phyloP scores from a whole-genome alignment of 2,329 filamentous ascomycete species.

The Xylariomycetidae sp. region DNA sequence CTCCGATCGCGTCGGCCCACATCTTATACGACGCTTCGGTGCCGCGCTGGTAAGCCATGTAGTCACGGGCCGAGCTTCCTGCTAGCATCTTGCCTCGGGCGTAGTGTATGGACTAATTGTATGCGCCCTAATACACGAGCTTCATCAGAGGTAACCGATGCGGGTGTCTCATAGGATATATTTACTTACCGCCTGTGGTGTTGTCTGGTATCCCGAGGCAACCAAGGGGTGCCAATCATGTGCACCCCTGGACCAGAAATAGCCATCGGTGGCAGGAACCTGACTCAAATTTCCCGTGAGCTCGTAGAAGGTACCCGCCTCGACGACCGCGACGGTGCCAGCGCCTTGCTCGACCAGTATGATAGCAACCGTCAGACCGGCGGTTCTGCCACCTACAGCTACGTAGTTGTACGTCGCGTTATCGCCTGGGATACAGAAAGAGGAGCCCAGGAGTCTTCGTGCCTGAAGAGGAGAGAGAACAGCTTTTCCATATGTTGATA shows the following conservation, averaged over 20 bases:
- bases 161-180: not conserved
- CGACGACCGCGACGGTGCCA: slow-evolving; percentile 33
- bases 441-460: no score
- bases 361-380: slow-evolving; percentile 31
- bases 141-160: not conserved
- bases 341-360: slow-evolving; percentile 29
- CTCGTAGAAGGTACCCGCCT: slow-evolving; percentile 34
- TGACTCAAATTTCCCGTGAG: slow-evolving; percentile 18
- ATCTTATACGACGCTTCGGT: slow-evolving; percentile 19
- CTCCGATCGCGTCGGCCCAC: slow-evolving; percentile 20
- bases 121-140: slow-evolving; percentile 9
- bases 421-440: no score
- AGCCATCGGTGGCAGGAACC: slow-evolving; percentile 19
- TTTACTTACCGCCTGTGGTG: slow-evolving; percentile 16
- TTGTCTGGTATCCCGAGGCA: slow-evolving; percentile 26
- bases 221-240: slow-evolving; percentile 16
- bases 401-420: slow-evolving; percentile 17
- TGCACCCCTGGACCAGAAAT: slow-evolving; percentile 13
- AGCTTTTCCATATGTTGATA: no score
- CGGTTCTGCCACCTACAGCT: slow-evolving; percentile 36
- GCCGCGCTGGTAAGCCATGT: slow-evolving; percentile 26
- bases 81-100: slow-evolving; percentile 26
- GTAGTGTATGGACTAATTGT: slow-evolving; percentile 19
- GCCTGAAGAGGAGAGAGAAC: no score
- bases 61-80: slow-evolving; percentile 25